phyloP scores from a whole-genome alignment of 73 alveolate species.

The Paraurostyla sp. region DNA sequence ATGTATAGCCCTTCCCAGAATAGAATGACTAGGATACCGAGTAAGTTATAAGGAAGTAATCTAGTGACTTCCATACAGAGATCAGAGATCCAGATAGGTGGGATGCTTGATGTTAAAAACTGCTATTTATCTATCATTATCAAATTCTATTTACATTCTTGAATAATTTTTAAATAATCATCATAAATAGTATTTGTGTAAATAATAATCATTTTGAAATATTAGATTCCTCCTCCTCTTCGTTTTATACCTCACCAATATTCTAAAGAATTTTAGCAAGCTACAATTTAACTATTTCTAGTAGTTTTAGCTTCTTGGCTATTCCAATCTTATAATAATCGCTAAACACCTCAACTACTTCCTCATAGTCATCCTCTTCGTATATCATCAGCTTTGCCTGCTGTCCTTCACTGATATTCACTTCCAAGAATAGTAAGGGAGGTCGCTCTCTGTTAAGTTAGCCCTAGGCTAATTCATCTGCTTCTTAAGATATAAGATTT shows the following conservation, averaged over 20 bases:
- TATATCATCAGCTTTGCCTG: constrained; percentile 18
- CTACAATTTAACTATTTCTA: constrained; percentile 19
- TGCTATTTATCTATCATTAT: background rate
- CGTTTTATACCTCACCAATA: constrained; percentile 25
- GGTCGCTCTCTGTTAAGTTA: background rate
- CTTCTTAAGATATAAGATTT: background rate
- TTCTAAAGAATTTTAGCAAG: background rate
- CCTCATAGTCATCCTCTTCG: background rate
- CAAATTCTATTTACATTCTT: background rate
- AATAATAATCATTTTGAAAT: too few relatives aligned
- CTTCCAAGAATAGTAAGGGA: constrained; percentile 14
- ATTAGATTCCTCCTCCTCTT: constrained; percentile 37
- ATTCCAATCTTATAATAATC: constrained; percentile 12
- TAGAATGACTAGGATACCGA: background rate
- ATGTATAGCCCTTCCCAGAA: too few relatives aligned
- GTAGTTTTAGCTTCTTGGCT: constrained; percentile 9
- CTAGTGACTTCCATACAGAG: background rate
- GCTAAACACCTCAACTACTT: constrained; percentile 10
- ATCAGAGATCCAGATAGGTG: constrained; percentile 40
- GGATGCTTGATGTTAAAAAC: constrained; percentile 6
- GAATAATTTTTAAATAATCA: too few relatives aligned
- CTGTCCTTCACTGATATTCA: constrained; percentile 14
- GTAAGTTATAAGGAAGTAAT: background rate
- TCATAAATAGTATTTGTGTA: too few relatives aligned
- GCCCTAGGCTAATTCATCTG: background rate